phyloP scores from a whole-genome alignment of 306 rosid species.

The Quercus berberidifolia region DNA sequence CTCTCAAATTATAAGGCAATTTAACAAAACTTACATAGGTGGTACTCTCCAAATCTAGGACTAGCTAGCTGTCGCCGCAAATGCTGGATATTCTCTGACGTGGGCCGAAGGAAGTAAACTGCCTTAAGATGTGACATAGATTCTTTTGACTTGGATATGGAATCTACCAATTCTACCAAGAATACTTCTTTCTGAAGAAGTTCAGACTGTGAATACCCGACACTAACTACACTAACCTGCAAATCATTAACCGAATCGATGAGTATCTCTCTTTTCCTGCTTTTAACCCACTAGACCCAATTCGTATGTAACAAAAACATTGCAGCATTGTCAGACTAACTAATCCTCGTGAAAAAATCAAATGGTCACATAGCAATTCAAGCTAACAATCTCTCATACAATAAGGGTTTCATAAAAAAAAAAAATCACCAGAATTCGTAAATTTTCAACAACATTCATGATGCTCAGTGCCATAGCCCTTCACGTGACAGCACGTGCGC shows the following conservation, averaged over 20 bases:
- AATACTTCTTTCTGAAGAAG: conserved; percentile 92
- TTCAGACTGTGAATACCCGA: conserved; percentile 88
- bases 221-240: conserved; percentile 91
- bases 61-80: conserved; percentile 72
- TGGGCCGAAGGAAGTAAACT: conserved; percentile 80
- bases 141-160: conserved; percentile 74
- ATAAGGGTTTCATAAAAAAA: neutral
- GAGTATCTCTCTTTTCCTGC: neutral
- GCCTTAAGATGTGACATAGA: conserved; percentile 97
- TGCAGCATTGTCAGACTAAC: neutral
- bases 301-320: neutral
- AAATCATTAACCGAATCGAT: conserved; percentile 11
- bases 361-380: neutral
- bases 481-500: neutral
- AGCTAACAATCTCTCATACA: neutral
- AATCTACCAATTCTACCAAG: conserved; percentile 83
- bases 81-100: conserved; percentile 73
- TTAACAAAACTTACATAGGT: conserved; percentile 61
- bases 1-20: neutral
- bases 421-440: neutral
- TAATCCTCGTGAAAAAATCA: neutral
- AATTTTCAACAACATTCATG: neutral
- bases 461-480: neutral
- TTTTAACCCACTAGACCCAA: neutral
- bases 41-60: conserved; percentile 97